Evolutionary conservation across 306 rosid genomes (phyloP).

Genomic region (Lathyrus sativus): DNA sequence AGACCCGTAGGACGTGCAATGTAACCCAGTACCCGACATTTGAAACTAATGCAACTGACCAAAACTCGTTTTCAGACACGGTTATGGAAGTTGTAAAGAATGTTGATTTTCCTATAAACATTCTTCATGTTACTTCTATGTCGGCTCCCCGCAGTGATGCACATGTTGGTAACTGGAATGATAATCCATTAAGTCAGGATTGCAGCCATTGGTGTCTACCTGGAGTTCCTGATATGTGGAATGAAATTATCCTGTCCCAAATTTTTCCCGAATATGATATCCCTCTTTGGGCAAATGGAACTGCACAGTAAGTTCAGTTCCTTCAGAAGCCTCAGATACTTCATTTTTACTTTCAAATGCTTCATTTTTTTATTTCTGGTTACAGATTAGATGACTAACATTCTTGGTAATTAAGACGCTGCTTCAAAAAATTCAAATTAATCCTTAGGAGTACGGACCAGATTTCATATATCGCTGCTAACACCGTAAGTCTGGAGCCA

Average conservation of each 20-base stretch:
- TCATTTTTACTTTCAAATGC: conserved; percentile 20
- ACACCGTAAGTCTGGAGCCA: conserved; percentile 29
- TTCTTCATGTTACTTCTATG: conserved; percentile 71
- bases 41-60: conserved; percentile 55
- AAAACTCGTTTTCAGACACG: conserved; percentile 60
- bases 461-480: conserved; percentile 20
- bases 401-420: conserved; percentile 25
- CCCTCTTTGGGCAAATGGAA: conserved; percentile 41
- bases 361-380: conserved; percentile 31
- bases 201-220: conserved; percentile 97
- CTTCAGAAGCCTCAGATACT: conserved; percentile 5
- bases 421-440: conserved; percentile 27
- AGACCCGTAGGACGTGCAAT: conserved; percentile 52
- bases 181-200: conserved; percentile 58
- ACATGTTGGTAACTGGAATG: conserved; percentile 81
- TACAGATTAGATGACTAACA: conserved; percentile 44
- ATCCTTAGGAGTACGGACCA: conserved; percentile 24
- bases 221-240: conserved; percentile 89
- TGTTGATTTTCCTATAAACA: conserved; percentile 51
- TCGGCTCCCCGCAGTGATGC: conserved; percentile 82
- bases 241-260: conserved; percentile 67
- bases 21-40: conserved; percentile 55
- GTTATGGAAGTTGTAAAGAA: conserved; percentile 56
- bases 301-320: conserved; percentile 44
- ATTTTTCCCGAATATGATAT: conserved; percentile 44